These are phyloP conservation scores for Curvularia sp. DNA, from an alignment of 2,329 filamentous ascomycete genomes.

Conservation along the genomic window DNA sequence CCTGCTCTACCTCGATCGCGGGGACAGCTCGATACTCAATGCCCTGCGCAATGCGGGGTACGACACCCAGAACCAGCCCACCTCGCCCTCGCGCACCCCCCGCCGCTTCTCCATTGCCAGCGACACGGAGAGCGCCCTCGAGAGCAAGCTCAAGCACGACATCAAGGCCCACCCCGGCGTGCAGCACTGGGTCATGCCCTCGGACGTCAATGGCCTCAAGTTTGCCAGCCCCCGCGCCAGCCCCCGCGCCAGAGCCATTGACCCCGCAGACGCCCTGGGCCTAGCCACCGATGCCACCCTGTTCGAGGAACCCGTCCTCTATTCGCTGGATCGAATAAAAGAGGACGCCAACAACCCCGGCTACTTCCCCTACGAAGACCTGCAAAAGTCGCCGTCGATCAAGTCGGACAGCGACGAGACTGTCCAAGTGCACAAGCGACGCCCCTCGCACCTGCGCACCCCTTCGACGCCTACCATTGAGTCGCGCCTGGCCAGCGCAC, in stretches of 20 bases:
- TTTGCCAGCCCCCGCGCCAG: slow-evolving; percentile 24
- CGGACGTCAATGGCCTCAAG: slow-evolving; percentile 24
- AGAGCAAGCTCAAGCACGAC: slow-evolving; percentile 20
- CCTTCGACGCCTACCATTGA: slow-evolving; percentile 25
- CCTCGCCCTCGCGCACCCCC: slow-evolving; percentile 23
- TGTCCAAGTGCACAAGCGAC: slow-evolving; percentile 16
- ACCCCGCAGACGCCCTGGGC: slow-evolving; percentile 23
- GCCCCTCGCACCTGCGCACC: slow-evolving; percentile 26
- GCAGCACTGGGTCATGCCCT: slow-evolving; percentile 21
- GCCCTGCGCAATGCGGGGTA: slow-evolving; percentile 30
- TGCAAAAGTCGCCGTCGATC: slow-evolving; percentile 20
- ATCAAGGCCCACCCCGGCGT: slow-evolving; percentile 16
- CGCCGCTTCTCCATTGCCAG: slow-evolving; percentile 25
- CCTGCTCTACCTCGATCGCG: slow-evolving; percentile 33
- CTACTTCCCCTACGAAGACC: slow-evolving; percentile 21
- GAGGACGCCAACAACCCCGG: slow-evolving; percentile 18
- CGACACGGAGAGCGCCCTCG: slow-evolving; percentile 24
- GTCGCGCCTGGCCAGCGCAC: slow-evolving; percentile 20
- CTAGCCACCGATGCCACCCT: slow-evolving; percentile 28
- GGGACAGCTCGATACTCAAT: slow-evolving; percentile 32
- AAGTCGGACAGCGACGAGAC: slow-evolving; percentile 21
- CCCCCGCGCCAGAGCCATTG: slow-evolving; percentile 15
- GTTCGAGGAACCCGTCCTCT: slow-evolving; percentile 29
- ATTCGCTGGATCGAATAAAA: slow-evolving; percentile 28
- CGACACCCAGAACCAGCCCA: slow-evolving; percentile 24